phyloP scores from a whole-genome alignment of 371 early-diverging fungal species.

The Mucor racemosus region DNA sequence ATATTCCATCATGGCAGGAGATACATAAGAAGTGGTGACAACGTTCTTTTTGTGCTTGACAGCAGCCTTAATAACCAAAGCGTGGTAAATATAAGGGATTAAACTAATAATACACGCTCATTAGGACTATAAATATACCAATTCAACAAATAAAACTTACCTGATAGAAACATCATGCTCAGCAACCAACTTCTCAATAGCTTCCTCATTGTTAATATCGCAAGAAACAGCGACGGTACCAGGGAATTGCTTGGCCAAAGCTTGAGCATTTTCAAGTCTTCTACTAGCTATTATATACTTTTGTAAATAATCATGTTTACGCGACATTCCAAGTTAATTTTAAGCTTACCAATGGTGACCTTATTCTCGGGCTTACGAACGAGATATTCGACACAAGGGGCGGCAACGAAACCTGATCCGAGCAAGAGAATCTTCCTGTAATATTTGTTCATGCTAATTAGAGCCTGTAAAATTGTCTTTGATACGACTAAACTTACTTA shows the following conservation, averaged over 20 bases:
- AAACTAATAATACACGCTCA: slow-evolving; percentile 49
- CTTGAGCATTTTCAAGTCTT: slow-evolving; percentile 76
- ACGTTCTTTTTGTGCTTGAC: slow-evolving; percentile 82
- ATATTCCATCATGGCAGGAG: slow-evolving; percentile 84
- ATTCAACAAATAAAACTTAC: slow-evolving; percentile 17
- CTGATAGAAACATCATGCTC: slow-evolving; percentile 83
- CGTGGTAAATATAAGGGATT: slow-evolving; percentile 89
- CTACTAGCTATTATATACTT: slow-evolving; percentile 72
- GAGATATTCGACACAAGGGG: slow-evolving; percentile 94
- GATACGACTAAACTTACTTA: slow-evolving; percentile 18
- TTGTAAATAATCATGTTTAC: background rate
- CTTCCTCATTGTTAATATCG: slow-evolving; percentile 80
- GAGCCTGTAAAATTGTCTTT: background rate
- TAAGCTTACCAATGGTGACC: slow-evolving; percentile 72
- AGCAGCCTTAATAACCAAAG: slow-evolving; percentile 84
- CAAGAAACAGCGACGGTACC: slow-evolving; percentile 71
- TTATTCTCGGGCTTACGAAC: slow-evolving; percentile 81
- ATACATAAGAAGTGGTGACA: slow-evolving; percentile 92
- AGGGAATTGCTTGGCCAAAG: slow-evolving; percentile 63
- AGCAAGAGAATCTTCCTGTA: slow-evolving; percentile 87
- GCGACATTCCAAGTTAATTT: background rate
- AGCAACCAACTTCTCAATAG: slow-evolving; percentile 88
- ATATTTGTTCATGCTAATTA: background rate
- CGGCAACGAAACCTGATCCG: slow-evolving; percentile 97
- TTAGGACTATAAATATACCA: background rate